Evolutionary conservation across 2,329 filamentous ascomycete species (phyloP), one percentile per base, ranked within the genome.

Genomic region (Cadophora gregata): DNA sequence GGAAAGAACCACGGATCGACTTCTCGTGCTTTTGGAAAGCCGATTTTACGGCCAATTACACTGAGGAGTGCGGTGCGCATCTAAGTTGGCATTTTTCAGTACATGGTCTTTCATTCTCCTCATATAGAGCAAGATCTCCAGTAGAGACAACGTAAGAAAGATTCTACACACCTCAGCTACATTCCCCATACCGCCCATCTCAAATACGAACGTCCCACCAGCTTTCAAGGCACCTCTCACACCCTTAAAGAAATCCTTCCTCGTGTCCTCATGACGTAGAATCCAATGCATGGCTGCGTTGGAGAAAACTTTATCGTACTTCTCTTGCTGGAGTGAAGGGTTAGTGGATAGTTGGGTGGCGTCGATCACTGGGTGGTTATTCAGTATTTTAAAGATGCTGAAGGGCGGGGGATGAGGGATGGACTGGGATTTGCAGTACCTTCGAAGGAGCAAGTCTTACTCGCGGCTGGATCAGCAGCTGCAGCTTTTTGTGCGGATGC

Each of bases 111-210:
- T 53, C 14, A 9, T 10, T 8, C 9, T 53, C 10, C 27, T 14
- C 25, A 27, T 27, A 38, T 12, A 16, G 7, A 12, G 36, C 31
- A 10, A 33, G 10, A 38, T 3, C 12, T 38, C 12, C 8, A 38
- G 12, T 38, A n/a, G 59, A 33, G 25, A 24, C 7, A 3, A 27
- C n/a, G n/a, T 12, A 51, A 7, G 36, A 8, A 19, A 38, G n/a
- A 9, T 53, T 7, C 42, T 25, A 36, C 58, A 36, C 33, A 65
- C 59, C 77, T 92, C 90, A 0, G 81, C 79, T 0, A 90, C 83
- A 76, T 92, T 92, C 24, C 90, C 90, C 59, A 88, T 83, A 0
- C 89, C 90, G 62, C 90, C 90, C 86, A 90, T 90, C 77, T 93
- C 90, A 72, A 92, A 91, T 10, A 85, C 83, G 66, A 92, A 88